Evolutionary conservation across 768 basidiomycete species (phyloP), one percentile per base, ranked within the genome.

Genomic region (Collybiopsis confluens): DNA sequence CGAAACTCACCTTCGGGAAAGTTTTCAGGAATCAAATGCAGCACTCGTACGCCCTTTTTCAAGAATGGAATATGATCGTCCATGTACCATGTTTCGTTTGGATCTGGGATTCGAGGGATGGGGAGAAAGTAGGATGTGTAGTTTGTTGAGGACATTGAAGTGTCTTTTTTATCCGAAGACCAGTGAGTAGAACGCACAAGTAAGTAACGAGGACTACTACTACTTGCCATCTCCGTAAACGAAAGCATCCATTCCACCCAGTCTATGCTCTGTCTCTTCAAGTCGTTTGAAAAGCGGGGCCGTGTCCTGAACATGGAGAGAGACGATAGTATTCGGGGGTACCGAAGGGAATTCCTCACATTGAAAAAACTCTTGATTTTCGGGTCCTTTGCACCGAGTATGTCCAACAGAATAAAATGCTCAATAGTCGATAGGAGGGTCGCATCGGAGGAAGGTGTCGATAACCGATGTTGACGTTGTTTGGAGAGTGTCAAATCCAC

Each of bases 1-100:
- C 85, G n/a, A 67, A 98, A 94, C 95, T 94, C 98, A 15, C 96
- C 92, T 1, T 38, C 55, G 2, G 97, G 97, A 68, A 98, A 99
- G 2, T 90, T 93, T 43, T 82, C 81, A 2, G 95, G 71, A 52
- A 98, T 98, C 43, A 98, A 66, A 68, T 99, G 97, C 59, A 99
- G 70, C 48, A 98, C 72, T 56, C 83, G 90, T 16, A 98, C 92
- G 2, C 97, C 97, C 57, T 74, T 71, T 35, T 73, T 69, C 46
- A 96, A 62, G 73, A 99, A 98, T 21, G 97, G 97, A 38, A 92
- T 67, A 62, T 99, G 97, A 68, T 99, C 97, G 67, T 99, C 91
- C 56, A 96, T 85, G 60, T 83, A 80, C 2, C 82, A 83, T 18
- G 69, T 64, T 55, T 75, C 77, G 35, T 64, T 58, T 20, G 38